Base-by-base conservation (phyloP, 805 yeast species). In the Saccharomycopsis javanensis region DNA sequence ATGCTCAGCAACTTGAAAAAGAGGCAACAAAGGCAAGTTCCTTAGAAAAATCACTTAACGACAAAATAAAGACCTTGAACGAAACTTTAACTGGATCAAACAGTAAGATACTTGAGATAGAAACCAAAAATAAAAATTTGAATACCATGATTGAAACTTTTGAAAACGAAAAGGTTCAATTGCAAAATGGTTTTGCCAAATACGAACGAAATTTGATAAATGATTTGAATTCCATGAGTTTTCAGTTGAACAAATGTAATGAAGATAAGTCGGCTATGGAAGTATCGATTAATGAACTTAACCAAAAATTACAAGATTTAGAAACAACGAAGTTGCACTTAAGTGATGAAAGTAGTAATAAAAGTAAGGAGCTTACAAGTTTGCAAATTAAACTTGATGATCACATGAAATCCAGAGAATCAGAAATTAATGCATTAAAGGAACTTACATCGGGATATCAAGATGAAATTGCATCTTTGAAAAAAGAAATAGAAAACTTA, bases 21-120 rank as follows among this genome's bases (percentile, higher is more conserved):
- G 63, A 72, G 2, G 76, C 72, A 18, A 77, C 73, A 42, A 61
- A 64, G 0, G 66, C 68, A 3, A 60, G 55, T 60, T 57, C 46
- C 31, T 55, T 31, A 55, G 65, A 56, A 30, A 62, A 70, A 7
- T 33, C 58, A 5, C 28, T 57, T 31, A 51, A 71, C 23, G 67
- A 68, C 51, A 55, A 59, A 13, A 42, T 42, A 10, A 42, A 42
- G 11, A 25, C 8, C 13, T 42, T 42, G 28, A 20, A 5, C 4
- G 48, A 42, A 10, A 23, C 48, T 8, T 20, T 42, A 20, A 20
- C 18, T 42, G 48, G 48, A 13, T 42, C 48, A 7, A 42, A 42
- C 23, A 42, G 25, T 42, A 50, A 61, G 50, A 42, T 60, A 15
- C 35, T 61, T 7, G 66, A 64, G 20, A 45, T 66, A 4, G 61